Evolutionary conservation across 192 early-diverging fungal genomes (phyloP), one percentile per base, ranked within the genome.

Genomic region (Coemansia sp.): DNA sequence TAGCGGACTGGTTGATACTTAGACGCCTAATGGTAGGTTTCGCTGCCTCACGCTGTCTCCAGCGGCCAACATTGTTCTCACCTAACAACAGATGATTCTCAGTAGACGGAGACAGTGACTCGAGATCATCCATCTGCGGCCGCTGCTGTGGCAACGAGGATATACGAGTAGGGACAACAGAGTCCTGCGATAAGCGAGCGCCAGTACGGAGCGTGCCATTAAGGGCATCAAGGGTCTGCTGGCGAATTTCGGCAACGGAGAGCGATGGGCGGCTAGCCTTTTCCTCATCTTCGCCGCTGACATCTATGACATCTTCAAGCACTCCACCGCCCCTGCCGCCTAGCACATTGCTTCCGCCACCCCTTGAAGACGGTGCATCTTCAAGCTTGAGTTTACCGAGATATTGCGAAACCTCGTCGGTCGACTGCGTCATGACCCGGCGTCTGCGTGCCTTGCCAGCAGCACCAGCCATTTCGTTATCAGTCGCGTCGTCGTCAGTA

Each of bases 251-350:
- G 0, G 66, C 57, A 13, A 75, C 66, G 0, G 72, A 69, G 21
- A 69, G 54, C 5, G 72, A 62, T 24, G 51, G 25, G 11, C 61
- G 72, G 12, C 37, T 48, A 6, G 66, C 59, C 8, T 44, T 57
- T 50, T 74, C 71, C 41, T 68, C 71, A 27, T 75, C 72, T 59
- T 75, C 72, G 34, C 66, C 72, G 43, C 66, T 75, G 15, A 64
- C 66, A 24, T 75, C 72, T 14, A 61, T 47, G 17, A 75, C 62
- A 25, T 75, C 66, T 21, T 75, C 72, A 10, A 75, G 60, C 41
- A 58, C 45, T 9, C 61, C 55, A 11, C 12, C 25, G 9, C 46
- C 46, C 12, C 23, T 23, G 12, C 14, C 19, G 9, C 45, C 45
- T 19, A 22, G 17, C 7, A 1, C 45, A 21, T 47, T 47, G 14